Evolutionary conservation across 495 filamentous ascomycete genomes (phyloP).

Genomic region (Talaromyces adpressus): DNA sequence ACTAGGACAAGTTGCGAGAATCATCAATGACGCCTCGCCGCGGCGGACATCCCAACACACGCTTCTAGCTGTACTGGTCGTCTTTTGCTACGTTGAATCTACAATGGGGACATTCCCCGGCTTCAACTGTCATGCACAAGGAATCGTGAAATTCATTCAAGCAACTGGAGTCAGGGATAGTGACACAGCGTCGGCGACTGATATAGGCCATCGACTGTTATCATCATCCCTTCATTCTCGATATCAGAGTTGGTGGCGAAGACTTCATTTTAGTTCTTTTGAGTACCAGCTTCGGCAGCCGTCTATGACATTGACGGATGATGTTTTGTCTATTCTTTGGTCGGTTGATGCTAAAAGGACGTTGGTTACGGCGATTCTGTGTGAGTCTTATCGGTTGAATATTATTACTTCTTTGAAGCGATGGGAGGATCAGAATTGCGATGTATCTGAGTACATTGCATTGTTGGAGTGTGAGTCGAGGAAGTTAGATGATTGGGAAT

Average conservation of each 20-base stretch:
- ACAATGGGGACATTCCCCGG: background rate
- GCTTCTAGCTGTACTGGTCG: background rate
- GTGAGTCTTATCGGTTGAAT: background rate
- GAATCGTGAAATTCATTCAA: background rate
- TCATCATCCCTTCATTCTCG: background rate
- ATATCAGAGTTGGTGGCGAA: background rate
- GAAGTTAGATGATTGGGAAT: background rate
- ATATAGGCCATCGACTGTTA: background rate
- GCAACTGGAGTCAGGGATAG: background rate
- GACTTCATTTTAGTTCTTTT: background rate
- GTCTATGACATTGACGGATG: background rate
- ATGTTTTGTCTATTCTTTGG: background rate
- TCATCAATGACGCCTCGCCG: background rate
- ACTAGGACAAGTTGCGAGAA: background rate
- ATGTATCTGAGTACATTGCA: background rate
- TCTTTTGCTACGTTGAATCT: background rate
- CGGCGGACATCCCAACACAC: background rate
- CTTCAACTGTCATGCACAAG: background rate
- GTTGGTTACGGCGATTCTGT: background rate
- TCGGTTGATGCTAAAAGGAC: background rate
- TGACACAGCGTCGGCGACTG: background rate
- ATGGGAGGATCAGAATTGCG: background rate
- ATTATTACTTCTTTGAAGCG: background rate
- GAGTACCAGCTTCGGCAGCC: background rate
- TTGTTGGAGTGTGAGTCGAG: background rate